A percentile compares a stretch with the other conserved stretches of the same genome.
Evolutionary conservation across 441 rosid species (phyloP).

Genomic region (Syzygium syzygioides): DNA sequence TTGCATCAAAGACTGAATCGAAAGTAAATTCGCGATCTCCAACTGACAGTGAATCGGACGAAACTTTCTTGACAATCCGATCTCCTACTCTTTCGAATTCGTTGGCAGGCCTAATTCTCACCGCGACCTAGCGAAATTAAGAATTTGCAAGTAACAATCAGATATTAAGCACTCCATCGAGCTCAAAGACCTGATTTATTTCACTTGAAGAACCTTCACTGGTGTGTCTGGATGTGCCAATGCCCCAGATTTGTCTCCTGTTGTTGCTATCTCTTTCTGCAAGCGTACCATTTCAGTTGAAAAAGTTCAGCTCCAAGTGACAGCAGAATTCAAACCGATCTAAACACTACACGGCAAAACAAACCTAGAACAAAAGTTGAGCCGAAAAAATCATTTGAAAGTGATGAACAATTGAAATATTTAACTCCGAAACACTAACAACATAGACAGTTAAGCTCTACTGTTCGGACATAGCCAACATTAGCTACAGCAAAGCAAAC

Average conservation of each 20-base stretch:
- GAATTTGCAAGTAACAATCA: background rate
- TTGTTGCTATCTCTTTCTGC: slow-evolving; percentile 26
- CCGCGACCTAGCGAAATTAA: slow-evolving; percentile 47
- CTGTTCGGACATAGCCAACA: background rate
- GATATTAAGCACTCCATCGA: background rate
- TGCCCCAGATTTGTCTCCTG: slow-evolving; percentile 20
- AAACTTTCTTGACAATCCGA: slow-evolving; percentile 42
- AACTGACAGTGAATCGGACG: slow-evolving; percentile 50
- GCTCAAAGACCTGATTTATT: background rate
- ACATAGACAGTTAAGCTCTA: background rate
- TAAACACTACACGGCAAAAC: background rate
- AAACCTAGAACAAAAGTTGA: background rate
- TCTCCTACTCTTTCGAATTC: slow-evolving; percentile 33
- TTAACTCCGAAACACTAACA: background rate
- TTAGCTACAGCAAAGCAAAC: background rate
- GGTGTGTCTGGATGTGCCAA: slow-evolving; percentile 38
- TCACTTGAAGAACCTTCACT: slow-evolving; percentile 52
- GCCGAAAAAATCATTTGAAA: background rate
- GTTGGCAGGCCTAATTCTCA: slow-evolving; percentile 64
- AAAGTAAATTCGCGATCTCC: slow-evolving; percentile 63
- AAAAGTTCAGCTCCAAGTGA: background rate
- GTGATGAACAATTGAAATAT: background rate
- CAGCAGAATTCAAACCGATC: background rate
- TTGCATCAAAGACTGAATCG: slow-evolving; percentile 75
- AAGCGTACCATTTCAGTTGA: background rate